Percentiles rank a stretch among this genome's conserved stretches.
Conservation (phyloP, 2,329 filamentous ascomycete species). For the Monosporascus ibericus region DNA sequence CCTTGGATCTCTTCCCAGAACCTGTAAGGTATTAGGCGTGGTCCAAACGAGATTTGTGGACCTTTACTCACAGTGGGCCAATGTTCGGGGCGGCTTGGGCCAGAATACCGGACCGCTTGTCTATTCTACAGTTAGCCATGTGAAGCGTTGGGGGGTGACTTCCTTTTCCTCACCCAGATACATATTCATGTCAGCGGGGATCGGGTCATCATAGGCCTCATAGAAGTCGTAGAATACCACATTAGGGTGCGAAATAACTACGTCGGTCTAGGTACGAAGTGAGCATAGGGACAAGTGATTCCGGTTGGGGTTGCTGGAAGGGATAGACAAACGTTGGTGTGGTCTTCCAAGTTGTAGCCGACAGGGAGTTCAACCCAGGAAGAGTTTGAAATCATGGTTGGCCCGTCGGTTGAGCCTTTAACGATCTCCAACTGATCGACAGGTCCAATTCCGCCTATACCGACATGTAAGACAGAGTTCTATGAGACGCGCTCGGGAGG, state of each 20-base stretch:
- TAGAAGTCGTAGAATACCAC: conserved; percentile 60
- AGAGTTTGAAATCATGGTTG: conserved; percentile 42
- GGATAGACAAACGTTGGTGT: conserved; percentile 34
- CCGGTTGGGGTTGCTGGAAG: no score
- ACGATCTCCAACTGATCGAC: conserved; percentile 51
- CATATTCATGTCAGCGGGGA: conserved; percentile 31
- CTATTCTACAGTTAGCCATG: conserved; percentile 13
- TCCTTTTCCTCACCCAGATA: conserved; percentile 35
- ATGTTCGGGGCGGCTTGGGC: conserved; percentile 62
- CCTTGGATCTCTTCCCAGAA: conserved; percentile 53
- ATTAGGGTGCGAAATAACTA: conserved; percentile 36
- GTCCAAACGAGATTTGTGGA: background rate
- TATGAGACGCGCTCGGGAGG: no score
- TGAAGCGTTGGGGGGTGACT: background rate
- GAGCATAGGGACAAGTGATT: background rate
- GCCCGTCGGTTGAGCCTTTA: conserved; percentile 40
- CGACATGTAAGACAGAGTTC: no score
- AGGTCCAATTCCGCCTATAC: conserved; percentile 52
- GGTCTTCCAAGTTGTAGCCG: conserved; percentile 53
- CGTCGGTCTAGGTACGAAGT: conserved; percentile 34
- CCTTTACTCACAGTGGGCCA: conserved; percentile 44
- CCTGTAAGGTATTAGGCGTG: conserved; percentile 11
- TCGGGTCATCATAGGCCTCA: conserved; percentile 47
- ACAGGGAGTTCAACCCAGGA: conserved; percentile 55
- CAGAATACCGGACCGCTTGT: conserved; percentile 50